Percentiles rank a stretch among this genome's conserved stretches.
Conservation (phyloP, 192 early-diverging fungal species). For the Spinellus fusiger region DNA sequence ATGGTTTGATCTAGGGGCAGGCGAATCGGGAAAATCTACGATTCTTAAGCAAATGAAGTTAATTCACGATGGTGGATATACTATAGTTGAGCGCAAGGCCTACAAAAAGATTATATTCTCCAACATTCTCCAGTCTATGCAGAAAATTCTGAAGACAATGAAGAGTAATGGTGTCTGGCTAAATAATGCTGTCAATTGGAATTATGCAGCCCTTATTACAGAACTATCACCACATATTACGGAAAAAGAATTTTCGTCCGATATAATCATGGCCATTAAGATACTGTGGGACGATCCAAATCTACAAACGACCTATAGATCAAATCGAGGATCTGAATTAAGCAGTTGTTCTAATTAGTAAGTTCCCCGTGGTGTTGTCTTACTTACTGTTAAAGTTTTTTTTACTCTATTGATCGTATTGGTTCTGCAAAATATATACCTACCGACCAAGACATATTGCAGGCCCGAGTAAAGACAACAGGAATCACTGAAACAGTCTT, state of each 20-base stretch:
- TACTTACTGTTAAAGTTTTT: conserved; percentile 57
- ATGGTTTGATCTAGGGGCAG: conserved; percentile 34
- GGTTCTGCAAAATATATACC: conserved; percentile 72
- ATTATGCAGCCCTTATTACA: conserved; percentile 65
- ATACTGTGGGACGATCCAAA: conserved; percentile 79
- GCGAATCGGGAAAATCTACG: conserved; percentile 54
- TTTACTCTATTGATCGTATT: conserved; percentile 88
- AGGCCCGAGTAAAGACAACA: conserved; percentile 93
- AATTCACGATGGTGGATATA: conserved; percentile 40
- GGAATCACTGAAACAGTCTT: conserved; percentile 94
- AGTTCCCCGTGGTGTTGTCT: conserved; percentile 23
- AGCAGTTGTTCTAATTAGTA: conserved; percentile 94
- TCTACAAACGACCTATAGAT: conserved; percentile 68
- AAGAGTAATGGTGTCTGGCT: conserved; percentile 67
- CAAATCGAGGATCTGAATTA: conserved; percentile 87
- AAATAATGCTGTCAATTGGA: conserved; percentile 57
- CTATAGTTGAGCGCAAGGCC: conserved; percentile 22
- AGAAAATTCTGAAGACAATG: conserved; percentile 39
- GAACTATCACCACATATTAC: conserved; percentile 78
- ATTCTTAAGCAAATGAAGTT: conserved; percentile 48
- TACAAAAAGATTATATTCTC: conserved; percentile 38
- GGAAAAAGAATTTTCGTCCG: conserved; percentile 68
- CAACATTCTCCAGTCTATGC: conserved; percentile 41
- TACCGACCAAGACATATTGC: conserved; percentile 91
- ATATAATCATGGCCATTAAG: conserved; percentile 72